phyloP scores from a whole-genome alignment of 768 basidiomycete genomes.

The Russula foetens region DNA sequence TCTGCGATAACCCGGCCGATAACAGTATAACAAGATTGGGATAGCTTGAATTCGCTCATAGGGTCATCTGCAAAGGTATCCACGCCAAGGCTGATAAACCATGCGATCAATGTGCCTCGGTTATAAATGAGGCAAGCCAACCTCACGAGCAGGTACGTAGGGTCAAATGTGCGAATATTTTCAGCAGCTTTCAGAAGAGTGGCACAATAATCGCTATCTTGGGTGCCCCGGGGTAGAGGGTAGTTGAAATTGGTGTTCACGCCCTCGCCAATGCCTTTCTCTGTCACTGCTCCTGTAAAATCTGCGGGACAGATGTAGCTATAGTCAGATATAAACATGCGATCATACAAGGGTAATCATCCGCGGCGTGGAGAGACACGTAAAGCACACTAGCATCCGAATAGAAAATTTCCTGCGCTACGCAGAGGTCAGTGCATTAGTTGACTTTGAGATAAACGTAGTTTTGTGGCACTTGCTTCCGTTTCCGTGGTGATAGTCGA shows the following conservation, averaged over 20 bases:
- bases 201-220: slow-evolving; percentile 24
- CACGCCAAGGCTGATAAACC: slow-evolving; percentile 26
- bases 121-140: slow-evolving; percentile 4
- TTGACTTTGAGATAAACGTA: neutral
- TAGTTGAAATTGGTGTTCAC: slow-evolving; percentile 25
- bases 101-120: neutral
- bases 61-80: slow-evolving; percentile 30
- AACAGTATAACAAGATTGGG: slow-evolving; percentile 22
- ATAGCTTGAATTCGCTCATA: slow-evolving; percentile 27
- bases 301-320: slow-evolving; percentile 15
- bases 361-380: slow-evolving; percentile 26
- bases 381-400: slow-evolving; percentile 27
- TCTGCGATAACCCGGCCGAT: slow-evolving; percentile 24
- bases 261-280: slow-evolving; percentile 24
- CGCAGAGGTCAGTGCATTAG: neutral
- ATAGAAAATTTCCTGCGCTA: slow-evolving; percentile 29
- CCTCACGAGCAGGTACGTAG: slow-evolving; percentile 27
- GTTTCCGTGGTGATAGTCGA: slow-evolving; percentile 34
- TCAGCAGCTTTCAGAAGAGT: slow-evolving; percentile 20
- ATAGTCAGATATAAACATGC: neutral
- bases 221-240: slow-evolving; percentile 26
- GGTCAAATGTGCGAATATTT: slow-evolving; percentile 20
- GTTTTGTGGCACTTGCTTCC: slow-evolving; percentile 19
- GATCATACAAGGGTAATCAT: slow-evolving; percentile 29
- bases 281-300: slow-evolving; percentile 26